Evolutionary conservation across 495 filamentous ascomycete genomes (phyloP), one percentile per base, ranked within the genome.

Genomic region (Penicillium longicatenatum): DNA sequence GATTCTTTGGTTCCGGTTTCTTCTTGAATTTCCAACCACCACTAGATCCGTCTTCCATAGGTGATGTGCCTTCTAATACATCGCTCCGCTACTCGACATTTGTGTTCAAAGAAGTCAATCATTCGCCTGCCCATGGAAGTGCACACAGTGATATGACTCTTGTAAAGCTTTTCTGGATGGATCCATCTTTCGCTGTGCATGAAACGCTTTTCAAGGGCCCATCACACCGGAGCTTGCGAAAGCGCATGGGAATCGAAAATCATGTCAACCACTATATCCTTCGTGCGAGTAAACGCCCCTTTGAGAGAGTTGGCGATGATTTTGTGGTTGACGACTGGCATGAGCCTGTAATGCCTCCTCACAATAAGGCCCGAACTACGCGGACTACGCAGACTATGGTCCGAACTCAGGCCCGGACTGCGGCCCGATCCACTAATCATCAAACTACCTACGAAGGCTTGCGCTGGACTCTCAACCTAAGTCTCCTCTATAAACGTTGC

Each of bases 311-410:
- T 39, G 42, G 53, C 19, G 59, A 69, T 37, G 49, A 73, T 26
- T 78, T 76, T 31, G 58, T 78, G 16, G 70, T 75, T 22, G 66
- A 75, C 54, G 75, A 76, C 47, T 69, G 66, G 71, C 70, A 75
- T 43, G 73, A 75, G 48, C 69, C 69, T 33, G 58, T 57, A 19
- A 48, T 31, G 21, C 35, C 42, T 37, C 55, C 46, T 20, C n/a
- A 22, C 3, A 33, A 9, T 8, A 31, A 8, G 14, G 17, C 37
- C 11, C 14, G 19, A 20, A n/a, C 4, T n/a, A n/a, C n/a, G n/a
- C n/a, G n/a, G n/a, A n/a, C n/a, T n/a, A n/a, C n/a, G n/a, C n/a
- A n/a, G n/a, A n/a, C n/a, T n/a, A n/a, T n/a, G n/a, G n/a, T n/a
- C n/a, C n/a, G n/a, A n/a, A n/a, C n/a, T n/a, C n/a, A n/a, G n/a